Evolutionary conservation across 768 basidiomycete genomes (phyloP), one percentile per base, ranked within the genome.

Genomic region (Suillus subaureus): DNA sequence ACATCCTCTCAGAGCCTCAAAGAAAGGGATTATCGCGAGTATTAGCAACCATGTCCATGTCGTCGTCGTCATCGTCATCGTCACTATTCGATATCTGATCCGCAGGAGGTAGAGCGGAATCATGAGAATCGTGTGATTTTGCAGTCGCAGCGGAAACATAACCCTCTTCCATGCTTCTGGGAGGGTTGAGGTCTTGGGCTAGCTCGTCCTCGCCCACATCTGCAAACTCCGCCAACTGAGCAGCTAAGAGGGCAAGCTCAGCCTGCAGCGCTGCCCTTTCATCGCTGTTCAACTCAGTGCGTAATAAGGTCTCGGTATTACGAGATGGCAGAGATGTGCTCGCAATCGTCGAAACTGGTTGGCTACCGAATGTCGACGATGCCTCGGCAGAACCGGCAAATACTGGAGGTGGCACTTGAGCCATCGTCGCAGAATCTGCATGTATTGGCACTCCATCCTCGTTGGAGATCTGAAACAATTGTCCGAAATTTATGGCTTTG

Each of bases 401-500:
- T 31, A 40, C 35, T 9, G 35, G 40, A 23, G 52, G 40, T 28
- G 64, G 13, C 26, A 26, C 67, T 12, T 56, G 69, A 28, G 40
- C 52, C 31, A 62, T 52, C 35, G 63, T 7, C 56, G 51, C 61
- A 6, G 39, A 15, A 49, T n/a, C 31, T 15, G 51, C 40, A 51
- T 65, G 63, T 23, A 61, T 56, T 37, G 63, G 60, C 39, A 31
- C 64, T 58, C 75, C 64, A 1, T 73, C 71, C 37, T 78, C 73
- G 63, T 56, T 73, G 21, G 84, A 66, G 21, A 74, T 72, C 66
- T 84, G 80, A 35, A 85, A 75, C 33, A 89, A 74, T 26, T 78
- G 79, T 5, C 85, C 87, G 70, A 91, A 90, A 73, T 91, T 90
- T 77, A 92, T 90, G 4, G 90, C 90, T 70, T 88, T 86, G 62